Evolutionary conservation across 2,329 filamentous ascomycete species (phyloP).

Genomic region (Apiospora marii): DNA sequence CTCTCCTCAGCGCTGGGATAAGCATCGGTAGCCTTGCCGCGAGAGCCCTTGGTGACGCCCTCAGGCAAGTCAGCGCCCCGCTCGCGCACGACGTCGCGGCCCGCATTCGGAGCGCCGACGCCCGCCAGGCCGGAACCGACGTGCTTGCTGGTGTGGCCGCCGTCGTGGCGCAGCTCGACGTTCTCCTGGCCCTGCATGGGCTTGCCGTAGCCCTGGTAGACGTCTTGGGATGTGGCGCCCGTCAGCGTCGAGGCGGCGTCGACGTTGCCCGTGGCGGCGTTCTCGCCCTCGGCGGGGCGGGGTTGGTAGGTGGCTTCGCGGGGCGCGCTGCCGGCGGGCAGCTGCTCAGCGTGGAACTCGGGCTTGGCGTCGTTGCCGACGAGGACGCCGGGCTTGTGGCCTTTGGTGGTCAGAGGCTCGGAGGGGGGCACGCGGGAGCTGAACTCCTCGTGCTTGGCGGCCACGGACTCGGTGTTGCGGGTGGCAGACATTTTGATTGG

Average conservation of each 20-base stretch:
- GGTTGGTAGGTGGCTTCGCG: conserved; percentile 49
- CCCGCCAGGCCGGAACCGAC: conserved; percentile 50
- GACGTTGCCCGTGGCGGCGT: conserved; percentile 41
- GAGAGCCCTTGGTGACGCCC: conserved; percentile 36
- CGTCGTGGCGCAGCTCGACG: conserved; percentile 46
- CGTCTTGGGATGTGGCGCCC: conserved; percentile 54
- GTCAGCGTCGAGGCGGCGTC: conserved; percentile 48
- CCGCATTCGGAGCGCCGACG: conserved; percentile 42
- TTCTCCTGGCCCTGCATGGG: conserved; percentile 52
- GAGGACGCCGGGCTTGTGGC: conserved; percentile 69
- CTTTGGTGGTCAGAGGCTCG: conserved; percentile 60
- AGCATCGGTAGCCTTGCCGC: conserved; percentile 29
- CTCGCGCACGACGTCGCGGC: conserved; percentile 36
- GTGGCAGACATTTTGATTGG: not conserved
- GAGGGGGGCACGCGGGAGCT: conserved; percentile 54
- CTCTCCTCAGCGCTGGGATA: conserved; percentile 39
- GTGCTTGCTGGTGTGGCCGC: conserved; percentile 45
- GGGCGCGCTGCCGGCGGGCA: conserved; percentile 71
- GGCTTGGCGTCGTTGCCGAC: conserved; percentile 65
- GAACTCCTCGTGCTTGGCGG: conserved; percentile 19
- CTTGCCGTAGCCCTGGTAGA: conserved; percentile 53
- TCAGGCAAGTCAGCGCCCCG: conserved; percentile 44
- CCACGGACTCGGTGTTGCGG: conserved; percentile 14
- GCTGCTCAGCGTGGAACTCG: conserved; percentile 69
- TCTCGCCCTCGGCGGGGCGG: conserved; percentile 42